A percentile compares a stretch with the other conserved stretches of the same genome.
Conservation (phyloP, 441 rosid genomes). For the Pelargonium cotyledonis region DNA sequence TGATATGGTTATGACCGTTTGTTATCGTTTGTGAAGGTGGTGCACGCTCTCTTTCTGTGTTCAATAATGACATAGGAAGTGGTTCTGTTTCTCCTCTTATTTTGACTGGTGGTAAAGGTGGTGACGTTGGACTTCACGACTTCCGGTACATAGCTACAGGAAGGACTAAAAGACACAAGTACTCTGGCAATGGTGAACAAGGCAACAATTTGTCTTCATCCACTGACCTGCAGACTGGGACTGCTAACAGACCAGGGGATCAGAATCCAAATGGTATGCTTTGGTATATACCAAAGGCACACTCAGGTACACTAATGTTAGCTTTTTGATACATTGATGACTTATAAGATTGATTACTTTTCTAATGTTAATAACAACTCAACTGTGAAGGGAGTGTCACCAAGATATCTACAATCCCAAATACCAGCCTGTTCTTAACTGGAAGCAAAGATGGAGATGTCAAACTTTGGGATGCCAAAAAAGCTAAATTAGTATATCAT, state of each 20-base stretch:
- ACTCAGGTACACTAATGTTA: constrained; percentile 47
- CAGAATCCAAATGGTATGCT: constrained; percentile 82
- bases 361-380: constrained; percentile 18
- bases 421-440: constrained; percentile 80
- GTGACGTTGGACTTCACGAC: constrained; percentile 90
- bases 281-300: constrained; percentile 97
- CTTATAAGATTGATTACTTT: not conserved
- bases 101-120: constrained; percentile 84
- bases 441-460: constrained; percentile 98
- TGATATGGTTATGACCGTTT: constrained; percentile 11
- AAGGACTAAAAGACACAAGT: constrained; percentile 60
- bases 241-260: constrained; percentile 34
- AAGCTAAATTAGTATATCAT: constrained; percentile 63
- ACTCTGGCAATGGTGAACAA: constrained; percentile 37
- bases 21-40: constrained; percentile 53
- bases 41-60: constrained; percentile 80
- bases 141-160: constrained; percentile 93
- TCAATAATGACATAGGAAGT: constrained; percentile 81
- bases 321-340: not conserved
- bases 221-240: constrained; percentile 27
- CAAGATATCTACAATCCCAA: constrained; percentile 68
- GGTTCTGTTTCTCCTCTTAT: constrained; percentile 92
- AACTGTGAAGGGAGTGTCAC: constrained; percentile 71
- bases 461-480: constrained; percentile 96
- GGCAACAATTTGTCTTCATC: constrained; percentile 32